Conservation (phyloP, 352 stramenopile species). For the Elongisporangium senticosum region DNA sequence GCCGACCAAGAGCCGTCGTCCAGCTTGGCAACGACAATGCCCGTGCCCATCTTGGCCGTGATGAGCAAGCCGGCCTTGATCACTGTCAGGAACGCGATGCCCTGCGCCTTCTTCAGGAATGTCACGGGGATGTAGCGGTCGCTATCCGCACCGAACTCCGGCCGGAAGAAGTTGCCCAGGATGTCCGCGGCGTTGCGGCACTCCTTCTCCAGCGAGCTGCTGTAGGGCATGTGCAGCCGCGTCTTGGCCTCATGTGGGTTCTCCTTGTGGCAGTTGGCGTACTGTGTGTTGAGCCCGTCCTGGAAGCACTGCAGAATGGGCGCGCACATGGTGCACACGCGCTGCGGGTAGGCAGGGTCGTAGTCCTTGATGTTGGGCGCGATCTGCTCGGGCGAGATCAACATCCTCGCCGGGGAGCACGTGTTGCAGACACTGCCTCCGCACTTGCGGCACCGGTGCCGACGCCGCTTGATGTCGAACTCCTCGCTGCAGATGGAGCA, state of each 20-base stretch:
- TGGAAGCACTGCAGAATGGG: slow-evolving; percentile 73
- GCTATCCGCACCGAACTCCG: slow-evolving; percentile 54
- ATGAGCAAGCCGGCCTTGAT: slow-evolving; percentile 83
- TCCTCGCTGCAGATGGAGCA: slow-evolving; percentile 75
- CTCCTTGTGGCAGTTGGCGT: slow-evolving; percentile 80
- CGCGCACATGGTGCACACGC: slow-evolving; percentile 78
- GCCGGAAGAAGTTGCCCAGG: slow-evolving; percentile 77
- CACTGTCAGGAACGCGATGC: slow-evolving; percentile 81
- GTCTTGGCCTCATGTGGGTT: slow-evolving; percentile 71
- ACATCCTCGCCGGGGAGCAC: slow-evolving; percentile 68
- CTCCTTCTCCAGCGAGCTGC: slow-evolving; percentile 66
- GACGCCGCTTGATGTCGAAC: slow-evolving; percentile 73
- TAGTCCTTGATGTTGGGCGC: slow-evolving; percentile 49
- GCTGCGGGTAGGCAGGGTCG: slow-evolving; percentile 65
- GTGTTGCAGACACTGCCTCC: slow-evolving; percentile 57
- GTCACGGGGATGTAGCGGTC: slow-evolving; percentile 75
- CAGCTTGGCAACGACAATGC: slow-evolving; percentile 89
- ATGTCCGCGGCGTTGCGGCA: slow-evolving; percentile 74
- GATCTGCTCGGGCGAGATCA: slow-evolving; percentile 69
- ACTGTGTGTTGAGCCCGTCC: slow-evolving; percentile 57
- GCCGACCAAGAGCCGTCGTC: slow-evolving; percentile 86
- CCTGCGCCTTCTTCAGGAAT: slow-evolving; percentile 78
- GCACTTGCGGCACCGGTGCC: slow-evolving; percentile 74
- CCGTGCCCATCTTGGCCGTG: slow-evolving; percentile 74
- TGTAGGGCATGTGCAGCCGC: slow-evolving; percentile 69